Percentiles rank a stretch among this genome's conserved stretches.
Conservation (phyloP, 148 eudicot genomes). For the Camellia japonica region DNA sequence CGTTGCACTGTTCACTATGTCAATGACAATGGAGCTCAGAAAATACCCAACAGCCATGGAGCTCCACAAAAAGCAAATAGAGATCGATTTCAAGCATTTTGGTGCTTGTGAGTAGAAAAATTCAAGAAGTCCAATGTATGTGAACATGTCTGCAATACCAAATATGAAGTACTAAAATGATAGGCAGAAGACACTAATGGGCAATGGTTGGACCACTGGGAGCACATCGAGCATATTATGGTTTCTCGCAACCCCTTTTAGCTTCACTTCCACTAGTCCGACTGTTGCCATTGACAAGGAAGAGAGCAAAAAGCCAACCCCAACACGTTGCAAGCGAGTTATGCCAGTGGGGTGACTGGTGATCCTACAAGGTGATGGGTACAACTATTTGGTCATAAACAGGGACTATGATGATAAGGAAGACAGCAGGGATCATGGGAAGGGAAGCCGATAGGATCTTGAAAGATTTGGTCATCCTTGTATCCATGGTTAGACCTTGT, state of each 20-base stretch:
- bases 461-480: constrained; percentile 29
- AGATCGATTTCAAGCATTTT: constrained; percentile 37
- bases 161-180: constrained; percentile 43
- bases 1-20: constrained; percentile 14
- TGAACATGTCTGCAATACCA: constrained; percentile 53
- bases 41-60: constrained; percentile 50
- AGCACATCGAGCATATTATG: constrained; percentile 40
- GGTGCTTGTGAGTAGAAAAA: constrained; percentile 54
- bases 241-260: constrained; percentile 31
- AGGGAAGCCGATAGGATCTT: constrained; percentile 46
- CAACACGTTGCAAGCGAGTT: constrained; percentile 47
- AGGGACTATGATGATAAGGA: constrained; percentile 35
- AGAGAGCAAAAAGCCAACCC: constrained; percentile 45
- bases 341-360: constrained; percentile 50
- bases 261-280: constrained; percentile 32
- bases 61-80: constrained; percentile 46
- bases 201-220: constrained; percentile 35
- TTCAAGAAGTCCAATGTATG: constrained; percentile 47
- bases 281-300: constrained; percentile 39
- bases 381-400: constrained; percentile 40
- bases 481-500: constrained; percentile 50
- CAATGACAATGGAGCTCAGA: constrained; percentile 40
- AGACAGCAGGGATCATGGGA: constrained; percentile 38
- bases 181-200: constrained; percentile 45
- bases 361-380: constrained; percentile 29